phyloP scores from a whole-genome alignment of 1,139 yeast species.

The Candida sp. region DNA sequence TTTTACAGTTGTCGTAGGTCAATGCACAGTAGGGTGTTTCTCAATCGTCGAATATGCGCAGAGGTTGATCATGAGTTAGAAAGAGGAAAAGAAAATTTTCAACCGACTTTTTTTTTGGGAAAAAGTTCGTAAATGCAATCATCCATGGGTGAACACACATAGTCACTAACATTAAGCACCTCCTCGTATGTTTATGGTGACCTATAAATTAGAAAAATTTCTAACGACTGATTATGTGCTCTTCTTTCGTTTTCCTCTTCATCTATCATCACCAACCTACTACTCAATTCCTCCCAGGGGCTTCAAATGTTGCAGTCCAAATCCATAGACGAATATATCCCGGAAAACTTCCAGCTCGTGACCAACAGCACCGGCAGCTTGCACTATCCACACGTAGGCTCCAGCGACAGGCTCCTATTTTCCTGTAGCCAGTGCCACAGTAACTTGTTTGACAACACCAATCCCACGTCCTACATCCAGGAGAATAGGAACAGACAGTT shows the following conservation, averaged over 20 bases:
- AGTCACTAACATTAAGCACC: too few relatives aligned
- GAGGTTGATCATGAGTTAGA: neutral
- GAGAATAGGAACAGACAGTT: slow-evolving; percentile 9
- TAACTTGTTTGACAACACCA: slow-evolving; percentile 9
- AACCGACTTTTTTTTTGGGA: neutral
- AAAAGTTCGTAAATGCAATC: neutral
- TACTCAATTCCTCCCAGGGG: neutral
- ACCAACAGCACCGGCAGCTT: neutral
- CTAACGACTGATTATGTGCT: neutral
- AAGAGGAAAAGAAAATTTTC: neutral
- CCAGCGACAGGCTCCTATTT: neutral
- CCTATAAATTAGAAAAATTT: too few relatives aligned
- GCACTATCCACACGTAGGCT: neutral
- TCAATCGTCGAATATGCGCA: neutral
- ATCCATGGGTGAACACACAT: too few relatives aligned
- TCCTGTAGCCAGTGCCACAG: slow-evolving; percentile 18
- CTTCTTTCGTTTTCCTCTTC: neutral
- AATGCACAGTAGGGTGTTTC: too few relatives aligned
- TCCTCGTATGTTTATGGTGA: too few relatives aligned
- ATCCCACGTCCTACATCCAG: slow-evolving; percentile 9
- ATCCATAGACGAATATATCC: slow-evolving; percentile 9
- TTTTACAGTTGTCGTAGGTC: too few relatives aligned
- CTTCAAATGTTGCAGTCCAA: neutral
- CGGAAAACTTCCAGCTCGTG: slow-evolving; percentile 5
- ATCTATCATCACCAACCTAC: neutral